Conservation (phyloP, 805 yeast genomes). For the Candida glaebosa region DNA sequence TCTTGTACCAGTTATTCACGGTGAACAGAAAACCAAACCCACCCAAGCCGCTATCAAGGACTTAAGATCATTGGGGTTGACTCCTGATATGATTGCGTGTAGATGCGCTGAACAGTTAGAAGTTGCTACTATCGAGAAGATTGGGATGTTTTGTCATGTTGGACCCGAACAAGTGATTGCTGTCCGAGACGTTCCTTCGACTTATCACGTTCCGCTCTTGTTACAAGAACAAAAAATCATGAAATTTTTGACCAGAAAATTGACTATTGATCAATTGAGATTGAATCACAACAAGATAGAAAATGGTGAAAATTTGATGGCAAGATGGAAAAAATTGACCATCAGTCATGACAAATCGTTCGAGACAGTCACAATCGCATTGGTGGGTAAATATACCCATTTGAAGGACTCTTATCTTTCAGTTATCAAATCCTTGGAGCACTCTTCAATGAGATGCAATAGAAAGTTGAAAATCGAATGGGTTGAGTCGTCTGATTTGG, state of each 20-base stretch:
- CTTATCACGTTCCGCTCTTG: constrained; percentile 94
- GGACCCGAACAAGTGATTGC: constrained; percentile 98
- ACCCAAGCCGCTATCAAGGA: constrained; percentile 99
- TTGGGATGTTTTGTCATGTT: constrained; percentile 98
- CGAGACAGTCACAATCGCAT: constrained; percentile 88
- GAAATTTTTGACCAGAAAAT: constrained; percentile 65
- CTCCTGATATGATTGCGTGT: constrained; percentile 97
- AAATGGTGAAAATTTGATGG: constrained; percentile 68
- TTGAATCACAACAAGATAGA: constrained; percentile 42
- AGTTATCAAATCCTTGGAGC: constrained; percentile 93
- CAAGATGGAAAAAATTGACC: constrained; percentile 79
- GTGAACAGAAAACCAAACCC: constrained; percentile 98
- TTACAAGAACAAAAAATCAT: constrained; percentile 84
- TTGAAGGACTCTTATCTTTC: constrained; percentile 93
- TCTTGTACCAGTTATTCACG: constrained; percentile 94
- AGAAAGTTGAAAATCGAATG: constrained; percentile 84
- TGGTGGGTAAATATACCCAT: constrained; percentile 96
- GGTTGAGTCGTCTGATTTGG: constrained; percentile 94
- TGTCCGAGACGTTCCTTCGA: constrained; percentile 93
- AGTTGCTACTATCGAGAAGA: constrained; percentile 83
- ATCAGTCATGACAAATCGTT: constrained; percentile 74
- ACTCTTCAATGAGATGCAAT: constrained; percentile 85
- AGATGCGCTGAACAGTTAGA: constrained; percentile 87
- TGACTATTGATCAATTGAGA: constrained; percentile 50
- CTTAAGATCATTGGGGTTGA: constrained; percentile 88